Percentiles rank a stretch among this genome's conserved stretches.
phyloP scores from a whole-genome alignment of 306 rosid genomes.

The Vicia villosa region DNA sequence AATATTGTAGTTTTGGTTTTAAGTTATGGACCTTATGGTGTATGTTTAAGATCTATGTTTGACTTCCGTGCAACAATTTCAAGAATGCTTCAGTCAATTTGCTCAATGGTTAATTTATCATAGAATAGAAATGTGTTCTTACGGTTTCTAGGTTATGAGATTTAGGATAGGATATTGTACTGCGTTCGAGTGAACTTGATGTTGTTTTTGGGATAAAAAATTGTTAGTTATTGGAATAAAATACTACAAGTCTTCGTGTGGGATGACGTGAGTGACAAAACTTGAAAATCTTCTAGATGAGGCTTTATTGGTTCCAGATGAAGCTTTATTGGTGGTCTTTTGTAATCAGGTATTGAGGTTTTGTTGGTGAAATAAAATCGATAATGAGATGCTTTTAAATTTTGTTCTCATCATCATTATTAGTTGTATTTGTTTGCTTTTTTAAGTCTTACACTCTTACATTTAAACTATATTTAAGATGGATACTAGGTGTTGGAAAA shows the following conservation, averaged over 20 bases:
- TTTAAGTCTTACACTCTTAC: too few relatives aligned
- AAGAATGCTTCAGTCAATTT: constrained; percentile 17
- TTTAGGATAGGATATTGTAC: neutral
- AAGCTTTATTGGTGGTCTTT: too few relatives aligned
- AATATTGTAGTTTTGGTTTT: too few relatives aligned
- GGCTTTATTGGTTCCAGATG: constrained; percentile 27
- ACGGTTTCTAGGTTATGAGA: neutral
- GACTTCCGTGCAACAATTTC: constrained; percentile 1
- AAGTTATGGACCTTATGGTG: too few relatives aligned
- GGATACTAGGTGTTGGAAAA: too few relatives aligned
- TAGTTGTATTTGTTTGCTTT: too few relatives aligned
- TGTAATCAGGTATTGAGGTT: too few relatives aligned
- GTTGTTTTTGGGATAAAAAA: constrained; percentile 11
- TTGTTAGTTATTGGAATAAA: neutral
- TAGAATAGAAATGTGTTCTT: neutral
- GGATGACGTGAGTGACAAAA: constrained; percentile 23
- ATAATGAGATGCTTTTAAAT: too few relatives aligned
- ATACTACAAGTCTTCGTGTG: neutral
- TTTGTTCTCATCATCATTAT: too few relatives aligned
- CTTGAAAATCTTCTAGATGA: neutral
- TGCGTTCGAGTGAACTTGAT: constrained; percentile 8
- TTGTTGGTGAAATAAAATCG: too few relatives aligned
- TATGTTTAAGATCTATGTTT: constrained; percentile 8
- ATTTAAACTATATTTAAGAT: too few relatives aligned
- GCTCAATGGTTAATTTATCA: constrained; percentile 14